Evolutionary conservation across 208 protist genomes (phyloP).

Genomic region (Histomonas meleagridis): DNA sequence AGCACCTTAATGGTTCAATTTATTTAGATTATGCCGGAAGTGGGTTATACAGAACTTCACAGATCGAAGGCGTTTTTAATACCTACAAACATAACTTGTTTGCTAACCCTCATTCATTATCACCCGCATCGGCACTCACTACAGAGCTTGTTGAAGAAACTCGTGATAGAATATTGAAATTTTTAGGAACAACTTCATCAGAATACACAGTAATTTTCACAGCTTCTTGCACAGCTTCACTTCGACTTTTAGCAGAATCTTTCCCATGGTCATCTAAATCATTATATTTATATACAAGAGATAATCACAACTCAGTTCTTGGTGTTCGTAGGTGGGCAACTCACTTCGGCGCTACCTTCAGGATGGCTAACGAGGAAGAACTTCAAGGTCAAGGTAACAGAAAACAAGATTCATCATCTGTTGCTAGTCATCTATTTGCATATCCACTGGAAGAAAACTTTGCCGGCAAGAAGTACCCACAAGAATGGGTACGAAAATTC

Average conservation of each 20-base stretch:
- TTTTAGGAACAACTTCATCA: neutral
- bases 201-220: constrained; percentile 37
- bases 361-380: neutral
- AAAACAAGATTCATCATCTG: neutral
- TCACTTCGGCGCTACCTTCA: neutral
- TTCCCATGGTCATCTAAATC: constrained; percentile 39
- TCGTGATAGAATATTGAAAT: neutral
- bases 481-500: neutral
- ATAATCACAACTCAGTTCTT: constrained; percentile 41
- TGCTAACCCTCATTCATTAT: neutral
- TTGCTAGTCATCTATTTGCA: constrained; percentile 7
- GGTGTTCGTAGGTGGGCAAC: constrained; percentile 29
- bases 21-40: neutral
- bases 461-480: constrained; percentile 20
- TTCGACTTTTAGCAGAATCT: constrained; percentile 27
- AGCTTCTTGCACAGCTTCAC: constrained; percentile 33
- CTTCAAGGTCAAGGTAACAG: neutral
- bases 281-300: constrained; percentile 18
- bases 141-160: neutral
- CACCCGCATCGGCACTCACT: neutral
- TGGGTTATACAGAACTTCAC: constrained; percentile 6
- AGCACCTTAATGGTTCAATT: neutral
- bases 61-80: neutral
- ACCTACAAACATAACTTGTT: neutral
- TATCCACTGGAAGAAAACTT: constrained; percentile 40